phyloP scores from a whole-genome alignment of 2,329 filamentous ascomycete species.

The Fusarium circinatum region DNA sequence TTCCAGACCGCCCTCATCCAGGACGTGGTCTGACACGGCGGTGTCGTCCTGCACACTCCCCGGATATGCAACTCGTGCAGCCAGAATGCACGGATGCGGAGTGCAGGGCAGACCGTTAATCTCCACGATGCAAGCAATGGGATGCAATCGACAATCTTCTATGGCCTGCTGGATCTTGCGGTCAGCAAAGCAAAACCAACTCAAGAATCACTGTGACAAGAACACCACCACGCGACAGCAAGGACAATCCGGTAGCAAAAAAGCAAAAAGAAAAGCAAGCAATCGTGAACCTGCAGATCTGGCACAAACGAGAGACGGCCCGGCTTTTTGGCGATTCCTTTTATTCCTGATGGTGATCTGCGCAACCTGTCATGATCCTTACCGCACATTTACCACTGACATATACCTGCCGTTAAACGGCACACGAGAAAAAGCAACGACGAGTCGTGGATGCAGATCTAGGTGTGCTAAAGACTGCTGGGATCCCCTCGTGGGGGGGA shows the following conservation, averaged over 20 bases:
- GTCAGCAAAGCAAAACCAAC: slow-evolving; percentile 10
- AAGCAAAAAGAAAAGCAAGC: slow-evolving; percentile 21
- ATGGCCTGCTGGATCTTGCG: slow-evolving; percentile 23
- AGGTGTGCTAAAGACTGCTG: slow-evolving; percentile 14
- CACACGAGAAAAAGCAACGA: slow-evolving; percentile 16
- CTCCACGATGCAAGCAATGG: slow-evolving; percentile 24
- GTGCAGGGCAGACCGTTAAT: slow-evolving; percentile 22
- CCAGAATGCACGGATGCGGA: slow-evolving; percentile 22
- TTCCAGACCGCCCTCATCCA: slow-evolving; percentile 29
- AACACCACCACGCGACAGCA: not conserved
- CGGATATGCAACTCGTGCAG: slow-evolving; percentile 18
- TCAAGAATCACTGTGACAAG: not conserved
- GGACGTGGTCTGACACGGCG: slow-evolving; percentile 14
- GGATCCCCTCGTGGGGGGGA: slow-evolving; percentile 3
- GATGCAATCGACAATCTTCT: slow-evolving; percentile 16
- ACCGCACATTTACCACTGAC: slow-evolving; percentile 9
- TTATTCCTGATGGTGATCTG: slow-evolving; percentile 20
- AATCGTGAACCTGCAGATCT: slow-evolving; percentile 21
- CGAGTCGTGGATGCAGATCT: slow-evolving; percentile 21
- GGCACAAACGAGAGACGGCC: not conserved
- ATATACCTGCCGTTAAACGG: slow-evolving; percentile 2
- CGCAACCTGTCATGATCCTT: slow-evolving; percentile 15
- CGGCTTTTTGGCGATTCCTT: slow-evolving; percentile 25
- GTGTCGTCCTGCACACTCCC: slow-evolving; percentile 20
- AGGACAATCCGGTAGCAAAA: not conserved